Evolutionary conservation across 495 filamentous ascomycete species (phyloP).

Genomic region (Achaetomiella virescens): DNA sequence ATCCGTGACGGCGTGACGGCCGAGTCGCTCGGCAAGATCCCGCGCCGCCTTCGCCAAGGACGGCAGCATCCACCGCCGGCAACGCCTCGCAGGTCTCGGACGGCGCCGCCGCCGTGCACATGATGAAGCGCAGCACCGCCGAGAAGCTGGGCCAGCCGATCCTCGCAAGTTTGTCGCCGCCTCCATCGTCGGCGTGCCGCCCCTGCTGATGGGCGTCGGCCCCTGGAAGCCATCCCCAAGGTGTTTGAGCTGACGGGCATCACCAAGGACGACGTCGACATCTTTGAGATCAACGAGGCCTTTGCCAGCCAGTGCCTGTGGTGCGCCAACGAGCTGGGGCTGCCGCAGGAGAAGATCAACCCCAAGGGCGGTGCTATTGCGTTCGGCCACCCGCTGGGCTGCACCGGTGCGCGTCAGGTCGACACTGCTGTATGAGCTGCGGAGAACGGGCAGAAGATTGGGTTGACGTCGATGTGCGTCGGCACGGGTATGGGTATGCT

Average conservation of each 20-base stretch:
- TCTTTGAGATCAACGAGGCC: conserved; percentile 99
- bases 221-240: conserved; percentile 95
- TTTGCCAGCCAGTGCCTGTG: conserved; percentile 93
- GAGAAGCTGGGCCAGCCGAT: conserved; percentile 81
- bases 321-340: conserved; percentile 81
- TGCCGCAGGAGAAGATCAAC: conserved; percentile 81
- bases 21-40: conserved; percentile 84
- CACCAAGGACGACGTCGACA: conserved; percentile 84
- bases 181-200: conserved; percentile 81
- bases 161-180: conserved; percentile 78
- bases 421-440: conserved; percentile 83
- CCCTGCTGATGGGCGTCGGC: conserved; percentile 91
- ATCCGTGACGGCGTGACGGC: conserved; percentile 78
- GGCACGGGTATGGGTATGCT: conserved; percentile 90
- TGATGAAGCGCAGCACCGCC: conserved; percentile 93
- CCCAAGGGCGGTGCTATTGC: conserved; percentile 97
- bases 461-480: conserved; percentile 93
- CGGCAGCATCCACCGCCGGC: conserved; percentile 86
- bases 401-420: conserved; percentile 90
- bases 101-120: conserved; percentile 87
- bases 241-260: conserved; percentile 82
- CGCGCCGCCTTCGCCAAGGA: conserved; percentile 85
- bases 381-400: conserved; percentile 95
- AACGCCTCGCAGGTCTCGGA: conserved; percentile 95
- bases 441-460: conserved; percentile 74